Percentiles rank a stretch among this genome's conserved stretches.
Conservation (phyloP, 2,329 filamentous ascomycete genomes). For the Lasiodiplodia theobromae region DNA sequence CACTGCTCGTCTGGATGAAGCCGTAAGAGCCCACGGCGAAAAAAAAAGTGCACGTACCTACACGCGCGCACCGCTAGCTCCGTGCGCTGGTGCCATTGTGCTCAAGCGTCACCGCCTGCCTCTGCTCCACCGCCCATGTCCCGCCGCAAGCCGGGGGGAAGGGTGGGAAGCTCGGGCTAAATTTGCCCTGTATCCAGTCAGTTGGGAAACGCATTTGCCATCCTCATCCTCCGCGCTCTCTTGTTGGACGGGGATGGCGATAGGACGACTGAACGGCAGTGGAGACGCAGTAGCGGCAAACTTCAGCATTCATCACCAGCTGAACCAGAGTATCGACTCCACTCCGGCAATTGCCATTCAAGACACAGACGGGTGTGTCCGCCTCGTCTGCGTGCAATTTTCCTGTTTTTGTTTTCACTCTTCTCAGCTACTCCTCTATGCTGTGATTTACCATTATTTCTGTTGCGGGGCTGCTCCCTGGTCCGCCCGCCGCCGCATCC, state of each 20-base stretch:
- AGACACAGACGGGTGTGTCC: neutral
- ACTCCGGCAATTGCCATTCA: neutral
- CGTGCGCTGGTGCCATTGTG: slow-evolving; percentile 3
- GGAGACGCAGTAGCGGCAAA: neutral
- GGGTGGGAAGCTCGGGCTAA: slow-evolving; percentile 1
- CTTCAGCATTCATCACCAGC: neutral
- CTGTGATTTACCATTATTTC: neutral
- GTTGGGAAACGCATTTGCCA: neutral
- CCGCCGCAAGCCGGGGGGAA: neutral
- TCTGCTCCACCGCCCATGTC: neutral
- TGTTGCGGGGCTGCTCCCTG: neutral
- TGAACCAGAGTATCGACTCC: neutral
- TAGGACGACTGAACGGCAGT: neutral
- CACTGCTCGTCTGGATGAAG: slow-evolving; percentile 23
- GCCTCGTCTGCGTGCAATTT: neutral
- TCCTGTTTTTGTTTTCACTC: neutral
- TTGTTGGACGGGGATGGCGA: neutral
- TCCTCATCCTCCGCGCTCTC: neutral
- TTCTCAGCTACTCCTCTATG: neutral
- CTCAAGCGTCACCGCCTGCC: slow-evolving; percentile 17
- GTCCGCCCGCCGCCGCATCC: neutral
- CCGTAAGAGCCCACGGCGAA: neutral
- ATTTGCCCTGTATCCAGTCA: neutral
- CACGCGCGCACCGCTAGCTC: neutral
- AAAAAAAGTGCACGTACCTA: neutral